Conservation (phyloP, 805 yeast genomes). For the Jamesozyma jinghongensis region DNA sequence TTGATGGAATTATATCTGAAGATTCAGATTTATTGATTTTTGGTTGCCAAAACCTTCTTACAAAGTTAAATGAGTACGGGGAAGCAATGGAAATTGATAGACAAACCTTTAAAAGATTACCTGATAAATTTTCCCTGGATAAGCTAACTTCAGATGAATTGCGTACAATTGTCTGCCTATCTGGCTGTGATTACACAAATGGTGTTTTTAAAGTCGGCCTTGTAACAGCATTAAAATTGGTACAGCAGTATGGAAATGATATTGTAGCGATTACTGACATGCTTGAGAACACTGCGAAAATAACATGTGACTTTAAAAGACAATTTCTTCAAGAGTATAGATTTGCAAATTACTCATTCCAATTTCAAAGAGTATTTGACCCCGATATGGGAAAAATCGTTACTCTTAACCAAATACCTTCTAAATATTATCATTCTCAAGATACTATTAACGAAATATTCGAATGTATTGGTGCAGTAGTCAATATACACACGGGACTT, state of each 20-base stretch:
- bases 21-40: slow-evolving; percentile 86
- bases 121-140: slow-evolving; percentile 38
- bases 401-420: slow-evolving; percentile 50
- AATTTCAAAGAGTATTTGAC: slow-evolving; percentile 73
- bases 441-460: neutral
- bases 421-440: neutral
- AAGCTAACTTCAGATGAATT: slow-evolving; percentile 42
- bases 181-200: slow-evolving; percentile 91
- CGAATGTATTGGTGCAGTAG: slow-evolving; percentile 1
- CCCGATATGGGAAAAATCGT: slow-evolving; percentile 41
- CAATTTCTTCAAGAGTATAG: slow-evolving; percentile 37
- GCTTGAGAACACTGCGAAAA: slow-evolving; percentile 39
- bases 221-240: slow-evolving; percentile 55
- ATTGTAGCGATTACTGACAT: slow-evolving; percentile 8
- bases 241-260: slow-evolving; percentile 27
- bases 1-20: slow-evolving; percentile 81
- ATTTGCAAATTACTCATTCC: slow-evolving; percentile 69
- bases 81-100: slow-evolving; percentile 58
- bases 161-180: slow-evolving; percentile 65
- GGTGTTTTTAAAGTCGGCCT: slow-evolving; percentile 78
- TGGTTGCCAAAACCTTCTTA: slow-evolving; percentile 66
- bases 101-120: slow-evolving; percentile 40
- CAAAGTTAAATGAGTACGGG: slow-evolving; percentile 65
- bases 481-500: neutral
- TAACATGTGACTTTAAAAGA: slow-evolving; percentile 28